Conservation (phyloP, 768 basidiomycete species). For the Dacryopinax spathularia region DNA sequence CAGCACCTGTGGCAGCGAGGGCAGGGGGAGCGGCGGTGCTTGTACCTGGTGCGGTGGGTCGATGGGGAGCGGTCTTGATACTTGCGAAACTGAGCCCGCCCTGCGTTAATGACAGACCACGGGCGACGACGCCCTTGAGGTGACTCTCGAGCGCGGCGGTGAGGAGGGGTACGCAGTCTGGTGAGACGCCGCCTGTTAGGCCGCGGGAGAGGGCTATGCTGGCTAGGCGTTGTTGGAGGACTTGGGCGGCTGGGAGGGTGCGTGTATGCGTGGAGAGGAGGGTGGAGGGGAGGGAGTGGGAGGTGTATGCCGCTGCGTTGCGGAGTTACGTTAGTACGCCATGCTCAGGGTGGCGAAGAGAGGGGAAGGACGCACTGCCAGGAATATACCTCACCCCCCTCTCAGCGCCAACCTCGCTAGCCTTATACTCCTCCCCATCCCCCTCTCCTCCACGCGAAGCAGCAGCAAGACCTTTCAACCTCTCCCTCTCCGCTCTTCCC, state of each 20-base stretch:
- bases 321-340: not conserved
- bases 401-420: not conserved
- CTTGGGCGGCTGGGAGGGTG: not conserved
- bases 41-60: not conserved
- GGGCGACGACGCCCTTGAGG: not conserved
- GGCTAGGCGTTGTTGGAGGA: not conserved
- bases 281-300: not conserved
- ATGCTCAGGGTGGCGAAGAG: not conserved
- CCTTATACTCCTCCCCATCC: not conserved
- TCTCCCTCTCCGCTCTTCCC: not conserved
- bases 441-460: too few relatives aligned
- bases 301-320: not conserved
- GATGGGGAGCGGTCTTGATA: not conserved
- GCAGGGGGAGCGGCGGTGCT: not conserved
- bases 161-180: not conserved
- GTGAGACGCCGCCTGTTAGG: not conserved
- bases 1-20: not conserved
- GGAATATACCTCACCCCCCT: not conserved
- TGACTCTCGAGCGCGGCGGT: not conserved
- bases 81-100: not conserved
- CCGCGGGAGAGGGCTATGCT: not conserved
- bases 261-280: not conserved
- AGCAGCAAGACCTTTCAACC: not conserved
- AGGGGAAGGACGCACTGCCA: not conserved
- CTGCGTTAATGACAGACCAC: not conserved